Evolutionary conservation across 768 basidiomycete genomes (phyloP), one percentile per base, ranked within the genome.

Genomic region (Lentinula sp.): DNA sequence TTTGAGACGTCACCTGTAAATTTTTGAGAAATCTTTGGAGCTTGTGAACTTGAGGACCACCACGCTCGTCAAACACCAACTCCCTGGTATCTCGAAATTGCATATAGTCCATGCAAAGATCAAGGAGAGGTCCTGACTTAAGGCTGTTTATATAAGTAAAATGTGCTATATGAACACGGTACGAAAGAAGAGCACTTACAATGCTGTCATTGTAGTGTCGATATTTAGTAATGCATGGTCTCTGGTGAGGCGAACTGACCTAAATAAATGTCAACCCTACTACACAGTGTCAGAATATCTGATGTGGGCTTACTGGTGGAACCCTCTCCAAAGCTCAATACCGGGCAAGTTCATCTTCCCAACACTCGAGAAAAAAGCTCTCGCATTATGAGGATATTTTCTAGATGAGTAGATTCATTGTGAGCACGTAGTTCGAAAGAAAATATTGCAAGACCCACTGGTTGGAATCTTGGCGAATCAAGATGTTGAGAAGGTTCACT

Each of bases 271-370:
- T 48, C 46, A 48, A 8, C 46, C 10, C 9, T 48, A 6, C 39
- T 63, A 9, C n/a, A 23, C 12, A 15, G 10, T 28, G 28, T 28
- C 28, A 28, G 28, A 28, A 28, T 28, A 28, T 28, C 28, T 28
- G 28, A 28, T 28, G 2, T 2, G 37, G 28, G 2, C 78, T 33
- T 59, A 84, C 83, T 83, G 81, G 59, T 77, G 83, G 46, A 74
- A 81, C 0, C 83, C 83, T 7, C 76, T 70, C 70, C 80, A 77
- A 0, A 84, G 61, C 42, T 81, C 78, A 0, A 85, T 64, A 2
- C 75, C 76, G 3, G 63, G 48, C 50, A 67, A 35, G 42, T 45
- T 32, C 46, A 51, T 64, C 15, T 61, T 68, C 9, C 76, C 69
- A 18, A 72, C 71, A 18, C 70, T 69, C 20, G 71, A 73, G 51